Evolutionary conservation across 1,139 yeast genomes (phyloP).

Genomic region (Eremothecium sinecaudum): DNA sequence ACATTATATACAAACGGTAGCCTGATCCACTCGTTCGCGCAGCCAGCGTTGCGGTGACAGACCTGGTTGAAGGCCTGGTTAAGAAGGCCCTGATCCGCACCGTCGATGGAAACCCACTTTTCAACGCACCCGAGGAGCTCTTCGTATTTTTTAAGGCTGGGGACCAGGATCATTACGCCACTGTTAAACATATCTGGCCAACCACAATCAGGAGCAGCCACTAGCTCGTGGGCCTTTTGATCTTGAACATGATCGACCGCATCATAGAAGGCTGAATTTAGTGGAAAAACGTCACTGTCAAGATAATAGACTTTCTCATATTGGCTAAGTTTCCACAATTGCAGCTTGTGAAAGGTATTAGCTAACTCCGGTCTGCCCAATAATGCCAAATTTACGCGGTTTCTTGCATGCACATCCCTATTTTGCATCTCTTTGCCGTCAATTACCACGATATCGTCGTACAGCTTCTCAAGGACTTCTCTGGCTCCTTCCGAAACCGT

Average conservation of each 20-base stretch:
- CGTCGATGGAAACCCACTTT: constrained; percentile 58
- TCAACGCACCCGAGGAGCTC: constrained; percentile 37
- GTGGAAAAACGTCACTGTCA: constrained; percentile 75
- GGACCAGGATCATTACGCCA: constrained; percentile 67
- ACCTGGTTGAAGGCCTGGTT: constrained; percentile 64
- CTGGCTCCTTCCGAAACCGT: constrained; percentile 14
- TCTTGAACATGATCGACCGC: constrained; percentile 16
- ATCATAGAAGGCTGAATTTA: constrained; percentile 27
- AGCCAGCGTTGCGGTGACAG: constrained; percentile 24
- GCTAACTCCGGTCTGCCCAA: constrained; percentile 69
- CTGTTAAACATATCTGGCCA: constrained; percentile 95
- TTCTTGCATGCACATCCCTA: constrained; percentile 24
- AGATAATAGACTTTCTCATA: constrained; percentile 60
- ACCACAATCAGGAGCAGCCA: constrained; percentile 87
- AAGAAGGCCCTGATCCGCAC: constrained; percentile 90
- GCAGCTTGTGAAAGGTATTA: constrained; percentile 61
- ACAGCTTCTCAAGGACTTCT: constrained; percentile 15
- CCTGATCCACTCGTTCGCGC: constrained; percentile 46
- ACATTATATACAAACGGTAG: constrained; percentile 80
- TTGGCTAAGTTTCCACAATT: constrained; percentile 56
- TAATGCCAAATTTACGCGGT: constrained; percentile 34
- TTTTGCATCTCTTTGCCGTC: constrained; percentile 11
- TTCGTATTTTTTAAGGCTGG: constrained; percentile 40
- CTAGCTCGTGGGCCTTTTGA: constrained; percentile 32
- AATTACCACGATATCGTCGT: constrained; percentile 28